These are phyloP conservation scores for Fusarium robinianum DNA, from an alignment of 2,329 filamentous ascomycete genomes.

Conservation along the genomic window DNA sequence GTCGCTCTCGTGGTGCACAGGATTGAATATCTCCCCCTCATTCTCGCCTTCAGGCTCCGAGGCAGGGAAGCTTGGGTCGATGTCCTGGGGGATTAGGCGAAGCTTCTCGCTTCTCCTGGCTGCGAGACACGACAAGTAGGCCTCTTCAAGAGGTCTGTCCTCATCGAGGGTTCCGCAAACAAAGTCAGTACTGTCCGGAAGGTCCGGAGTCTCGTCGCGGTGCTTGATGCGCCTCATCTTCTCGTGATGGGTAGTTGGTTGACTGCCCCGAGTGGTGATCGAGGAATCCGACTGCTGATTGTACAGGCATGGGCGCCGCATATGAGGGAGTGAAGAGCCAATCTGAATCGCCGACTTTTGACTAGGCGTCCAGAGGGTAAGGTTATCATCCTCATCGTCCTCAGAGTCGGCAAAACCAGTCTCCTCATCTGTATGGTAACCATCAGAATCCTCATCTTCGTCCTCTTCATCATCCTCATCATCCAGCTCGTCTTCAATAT, in stretches of 20 bases:
- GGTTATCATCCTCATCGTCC: constrained; percentile 68
- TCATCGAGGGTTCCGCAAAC: constrained; percentile 98
- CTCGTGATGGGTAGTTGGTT: constrained; percentile 38
- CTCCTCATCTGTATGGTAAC: constrained; percentile 76
- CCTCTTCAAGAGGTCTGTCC: constrained; percentile 90
- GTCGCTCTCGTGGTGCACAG: constrained; percentile 65
- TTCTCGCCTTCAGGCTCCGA: constrained; percentile 89
- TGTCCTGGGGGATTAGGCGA: constrained; percentile 87
- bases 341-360: constrained; percentile 44
- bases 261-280: constrained; percentile 53
- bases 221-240: constrained; percentile 37
- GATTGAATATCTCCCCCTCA: constrained; percentile 68
- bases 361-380: constrained; percentile 60
- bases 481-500: constrained; percentile 54
- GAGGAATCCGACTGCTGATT: constrained; percentile 66
- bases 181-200: constrained; percentile 97
- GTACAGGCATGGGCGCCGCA: constrained; percentile 45
- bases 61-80: constrained; percentile 95
- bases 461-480: constrained; percentile 55
- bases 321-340: constrained; percentile 42
- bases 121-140: constrained; percentile 84
- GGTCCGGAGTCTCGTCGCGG: constrained; percentile 68
- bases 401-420: constrained; percentile 71
- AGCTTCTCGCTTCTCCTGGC: constrained; percentile 82
- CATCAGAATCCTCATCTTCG: constrained; percentile 65